Conservation (phyloP, 2,329 filamentous ascomycete genomes). For the Epichloe typhina region DNA sequence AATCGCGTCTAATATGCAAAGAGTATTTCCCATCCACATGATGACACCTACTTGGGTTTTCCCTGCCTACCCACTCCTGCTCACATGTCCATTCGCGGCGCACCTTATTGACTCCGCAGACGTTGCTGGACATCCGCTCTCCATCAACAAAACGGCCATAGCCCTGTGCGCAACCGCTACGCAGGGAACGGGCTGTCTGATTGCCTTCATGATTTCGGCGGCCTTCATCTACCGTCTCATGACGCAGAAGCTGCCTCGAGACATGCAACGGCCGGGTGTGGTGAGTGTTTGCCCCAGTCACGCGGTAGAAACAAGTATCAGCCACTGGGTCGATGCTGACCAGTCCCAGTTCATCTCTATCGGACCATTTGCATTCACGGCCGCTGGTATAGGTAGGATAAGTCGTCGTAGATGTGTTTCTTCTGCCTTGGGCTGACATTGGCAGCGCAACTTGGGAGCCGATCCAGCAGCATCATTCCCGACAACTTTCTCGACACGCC, state of each 20-base stretch:
- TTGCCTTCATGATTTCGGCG: constrained; percentile 65
- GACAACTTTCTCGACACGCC: constrained; percentile 27
- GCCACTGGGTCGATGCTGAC: not conserved
- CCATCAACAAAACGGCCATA: constrained; percentile 28
- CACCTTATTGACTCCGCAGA: constrained; percentile 35
- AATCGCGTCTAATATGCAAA: constrained; percentile 11
- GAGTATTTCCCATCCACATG: constrained; percentile 52
- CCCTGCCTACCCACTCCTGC: constrained; percentile 67
- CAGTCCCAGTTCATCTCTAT: constrained; percentile 57
- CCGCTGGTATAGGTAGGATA: constrained; percentile 24
- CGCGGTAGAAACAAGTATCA: too few species aligned
- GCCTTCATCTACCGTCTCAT: constrained; percentile 78
- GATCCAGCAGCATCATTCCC: constrained; percentile 30
- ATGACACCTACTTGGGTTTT: constrained; percentile 90
- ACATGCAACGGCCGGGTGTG: constrained; percentile 65
- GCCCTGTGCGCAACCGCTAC: constrained; percentile 35
- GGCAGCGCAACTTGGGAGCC: constrained; percentile 30
- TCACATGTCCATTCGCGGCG: constrained; percentile 61
- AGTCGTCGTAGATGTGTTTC: not conserved
- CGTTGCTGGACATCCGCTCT: constrained; percentile 9
- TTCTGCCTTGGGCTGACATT: not conserved
- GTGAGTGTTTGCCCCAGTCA: constrained; percentile 17
- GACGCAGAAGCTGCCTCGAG: constrained; percentile 72
- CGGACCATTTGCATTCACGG: constrained; percentile 54
- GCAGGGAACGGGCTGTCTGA: constrained; percentile 42